Conservation (phyloP, 176 grass and related monocot species). For the Ensete ventricosum region DNA sequence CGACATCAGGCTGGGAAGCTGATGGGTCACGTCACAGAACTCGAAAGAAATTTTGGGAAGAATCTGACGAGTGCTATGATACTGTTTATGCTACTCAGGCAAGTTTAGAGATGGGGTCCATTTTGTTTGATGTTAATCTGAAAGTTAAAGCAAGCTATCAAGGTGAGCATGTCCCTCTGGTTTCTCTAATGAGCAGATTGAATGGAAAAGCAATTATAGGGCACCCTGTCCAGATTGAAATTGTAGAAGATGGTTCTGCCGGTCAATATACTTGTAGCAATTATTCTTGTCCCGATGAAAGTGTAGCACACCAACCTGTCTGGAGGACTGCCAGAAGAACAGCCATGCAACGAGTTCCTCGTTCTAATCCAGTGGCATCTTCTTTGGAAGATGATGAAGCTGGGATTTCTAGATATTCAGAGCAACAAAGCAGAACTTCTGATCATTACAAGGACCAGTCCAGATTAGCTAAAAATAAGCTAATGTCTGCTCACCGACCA, state of each 20-base stretch:
- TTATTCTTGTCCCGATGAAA: slow-evolving; percentile 39
- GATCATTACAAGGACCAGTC: slow-evolving; percentile 27
- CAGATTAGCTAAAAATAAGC: slow-evolving; percentile 40
- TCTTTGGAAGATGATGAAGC: slow-evolving; percentile 44
- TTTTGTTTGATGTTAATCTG: slow-evolving; percentile 75
- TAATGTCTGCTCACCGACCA: slow-evolving; percentile 27
- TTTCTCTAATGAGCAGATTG: slow-evolving; percentile 94
- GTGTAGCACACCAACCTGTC: slow-evolving; percentile 40
- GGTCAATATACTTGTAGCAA: slow-evolving; percentile 35
- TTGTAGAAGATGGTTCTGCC: slow-evolving; percentile 64
- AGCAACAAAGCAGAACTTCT: slow-evolving; percentile 39
- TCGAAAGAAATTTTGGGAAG: slow-evolving; percentile 33
- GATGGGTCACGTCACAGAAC: slow-evolving; percentile 22
- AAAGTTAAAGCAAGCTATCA: slow-evolving; percentile 91
- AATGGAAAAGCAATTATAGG: slow-evolving; percentile 97
- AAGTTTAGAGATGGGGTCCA: slow-evolving; percentile 24
- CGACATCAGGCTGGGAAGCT: slow-evolving; percentile 27
- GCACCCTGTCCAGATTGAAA: slow-evolving; percentile 93
- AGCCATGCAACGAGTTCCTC: slow-evolving; percentile 78
- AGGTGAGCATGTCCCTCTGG: slow-evolving; percentile 91
- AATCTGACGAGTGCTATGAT: slow-evolving; percentile 33
- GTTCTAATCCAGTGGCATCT: slow-evolving; percentile 41
- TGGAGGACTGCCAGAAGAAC: slow-evolving; percentile 82
- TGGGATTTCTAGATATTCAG: slow-evolving; percentile 25
- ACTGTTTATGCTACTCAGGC: slow-evolving; percentile 27